Percentiles rank a stretch among this genome's conserved stretches.
phyloP scores from a whole-genome alignment of 108 stramenopile species.

The Cylindrotheca fusiformis region DNA sequence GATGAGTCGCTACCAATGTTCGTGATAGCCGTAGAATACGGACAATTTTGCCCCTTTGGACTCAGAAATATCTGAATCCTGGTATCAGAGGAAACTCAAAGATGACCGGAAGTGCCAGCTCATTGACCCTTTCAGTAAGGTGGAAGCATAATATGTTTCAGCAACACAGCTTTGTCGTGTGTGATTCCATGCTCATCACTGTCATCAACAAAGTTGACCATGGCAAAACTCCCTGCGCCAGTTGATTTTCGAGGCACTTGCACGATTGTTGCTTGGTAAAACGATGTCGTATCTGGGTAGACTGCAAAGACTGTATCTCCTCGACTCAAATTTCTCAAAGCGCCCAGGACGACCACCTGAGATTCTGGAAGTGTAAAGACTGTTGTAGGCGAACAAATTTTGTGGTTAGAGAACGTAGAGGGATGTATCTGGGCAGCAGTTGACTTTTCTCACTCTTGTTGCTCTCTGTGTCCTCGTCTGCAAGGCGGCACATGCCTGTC shows the following conservation, averaged over 20 bases:
- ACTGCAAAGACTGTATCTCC: conserved; percentile 78
- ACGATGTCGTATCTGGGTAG: conserved; percentile 86
- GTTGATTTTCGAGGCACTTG: conserved; percentile 42
- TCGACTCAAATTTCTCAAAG: conserved; percentile 27
- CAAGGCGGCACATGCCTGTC: conserved; percentile 63
- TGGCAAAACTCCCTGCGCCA: conserved; percentile 53
- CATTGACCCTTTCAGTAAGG: conserved; percentile 34
- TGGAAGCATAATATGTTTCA: conserved; percentile 73
- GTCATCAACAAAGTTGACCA: conserved; percentile 83
- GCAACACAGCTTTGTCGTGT: conserved; percentile 71
- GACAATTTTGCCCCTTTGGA: not conserved
- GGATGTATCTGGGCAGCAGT: not conserved
- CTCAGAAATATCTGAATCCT: no score
- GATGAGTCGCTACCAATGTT: no score
- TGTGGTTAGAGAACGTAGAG: not conserved
- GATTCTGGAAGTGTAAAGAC: conserved; percentile 67
- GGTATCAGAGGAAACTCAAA: no score
- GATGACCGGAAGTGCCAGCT: no score
- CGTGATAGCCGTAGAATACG: not conserved
- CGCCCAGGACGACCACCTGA: conserved; percentile 57
- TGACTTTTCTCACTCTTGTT: conserved; percentile 47
- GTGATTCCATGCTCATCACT: conserved; percentile 74
- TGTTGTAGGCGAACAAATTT: conserved; percentile 1
- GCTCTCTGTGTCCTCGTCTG: conserved; percentile 80
- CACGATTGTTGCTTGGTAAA: conserved; percentile 76